Evolutionary conservation across 441 rosid genomes (phyloP).

Genomic region (Corymbia citriodora): DNA sequence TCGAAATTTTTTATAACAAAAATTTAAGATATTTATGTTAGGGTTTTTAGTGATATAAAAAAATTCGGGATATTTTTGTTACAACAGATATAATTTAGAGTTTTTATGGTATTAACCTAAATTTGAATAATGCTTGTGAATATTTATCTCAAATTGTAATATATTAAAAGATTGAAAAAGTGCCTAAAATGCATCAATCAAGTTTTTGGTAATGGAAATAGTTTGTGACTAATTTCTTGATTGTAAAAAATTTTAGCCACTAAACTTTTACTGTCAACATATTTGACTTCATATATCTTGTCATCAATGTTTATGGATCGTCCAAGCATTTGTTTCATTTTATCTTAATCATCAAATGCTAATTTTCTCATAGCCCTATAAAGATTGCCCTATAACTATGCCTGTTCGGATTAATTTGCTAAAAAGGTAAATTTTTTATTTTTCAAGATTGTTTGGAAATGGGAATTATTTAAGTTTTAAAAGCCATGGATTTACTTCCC

Average conservation of each 20-base stretch:
- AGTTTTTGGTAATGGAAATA: neutral
- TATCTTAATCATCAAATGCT: neutral
- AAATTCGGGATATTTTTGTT: too few species aligned
- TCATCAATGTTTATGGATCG: neutral
- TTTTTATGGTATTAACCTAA: neutral
- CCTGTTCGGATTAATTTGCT: neutral
- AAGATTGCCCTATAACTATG: neutral
- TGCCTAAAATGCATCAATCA: neutral
- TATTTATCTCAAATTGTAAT: neutral
- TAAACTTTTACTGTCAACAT: neutral
- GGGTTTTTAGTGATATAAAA: neutral
- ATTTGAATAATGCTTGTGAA: neutral
- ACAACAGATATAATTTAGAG: fast-evolving
- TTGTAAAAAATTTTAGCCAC: neutral
- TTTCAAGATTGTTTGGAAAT: neutral
- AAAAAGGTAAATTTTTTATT: neutral
- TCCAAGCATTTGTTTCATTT: neutral
- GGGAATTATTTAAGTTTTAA: neutral
- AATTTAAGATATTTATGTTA: too few species aligned
- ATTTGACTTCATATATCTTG: neutral
- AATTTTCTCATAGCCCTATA: neutral
- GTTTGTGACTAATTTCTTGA: neutral
- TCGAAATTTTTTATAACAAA: too few species aligned
- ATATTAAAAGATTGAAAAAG: neutral
- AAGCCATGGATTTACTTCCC: neutral